Percentiles rank a stretch among this genome's conserved stretches.
Conservation (phyloP, 768 basidiomycete species). For the Boletus coccyginus region DNA sequence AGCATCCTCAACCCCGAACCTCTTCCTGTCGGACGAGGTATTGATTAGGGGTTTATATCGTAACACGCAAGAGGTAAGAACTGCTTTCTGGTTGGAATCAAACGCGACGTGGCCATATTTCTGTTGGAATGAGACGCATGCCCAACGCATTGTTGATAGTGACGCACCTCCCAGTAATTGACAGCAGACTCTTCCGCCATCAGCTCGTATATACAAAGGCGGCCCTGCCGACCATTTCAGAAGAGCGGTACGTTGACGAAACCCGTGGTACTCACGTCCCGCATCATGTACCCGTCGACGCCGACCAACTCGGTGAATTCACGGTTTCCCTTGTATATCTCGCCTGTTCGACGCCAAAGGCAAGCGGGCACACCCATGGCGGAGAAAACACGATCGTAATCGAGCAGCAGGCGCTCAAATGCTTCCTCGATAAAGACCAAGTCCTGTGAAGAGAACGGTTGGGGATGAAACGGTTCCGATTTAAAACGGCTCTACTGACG, state of each 20-base stretch:
- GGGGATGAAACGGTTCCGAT: background rate
- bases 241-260: background rate
- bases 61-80: constrained; percentile 87
- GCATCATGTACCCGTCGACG: constrained; percentile 81
- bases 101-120: constrained; percentile 96
- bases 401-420: constrained; percentile 90
- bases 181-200: constrained; percentile 98
- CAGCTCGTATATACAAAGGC: constrained; percentile 93
- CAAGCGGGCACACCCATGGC: constrained; percentile 98
- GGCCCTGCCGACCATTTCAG: constrained; percentile 49
- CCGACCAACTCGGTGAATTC: constrained; percentile 92
- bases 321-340: constrained; percentile 97
- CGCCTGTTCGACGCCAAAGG: constrained; percentile 93
- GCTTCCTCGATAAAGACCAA: constrained; percentile 97
- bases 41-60: constrained; percentile 71
- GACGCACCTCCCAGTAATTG: constrained; percentile 91
- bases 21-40: constrained; percentile 30
- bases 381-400: constrained; percentile 92
- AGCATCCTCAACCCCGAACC: constrained; percentile 22
- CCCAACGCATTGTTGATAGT: background rate
- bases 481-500: constrained; percentile 35
- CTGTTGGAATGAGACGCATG: constrained; percentile 35
- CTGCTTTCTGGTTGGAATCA: constrained; percentile 88
- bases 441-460: constrained; percentile 48
- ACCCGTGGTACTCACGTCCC: constrained; percentile 56